Conservation (phyloP, 2,329 filamentous ascomycete genomes). For the Penicillium hordei region DNA sequence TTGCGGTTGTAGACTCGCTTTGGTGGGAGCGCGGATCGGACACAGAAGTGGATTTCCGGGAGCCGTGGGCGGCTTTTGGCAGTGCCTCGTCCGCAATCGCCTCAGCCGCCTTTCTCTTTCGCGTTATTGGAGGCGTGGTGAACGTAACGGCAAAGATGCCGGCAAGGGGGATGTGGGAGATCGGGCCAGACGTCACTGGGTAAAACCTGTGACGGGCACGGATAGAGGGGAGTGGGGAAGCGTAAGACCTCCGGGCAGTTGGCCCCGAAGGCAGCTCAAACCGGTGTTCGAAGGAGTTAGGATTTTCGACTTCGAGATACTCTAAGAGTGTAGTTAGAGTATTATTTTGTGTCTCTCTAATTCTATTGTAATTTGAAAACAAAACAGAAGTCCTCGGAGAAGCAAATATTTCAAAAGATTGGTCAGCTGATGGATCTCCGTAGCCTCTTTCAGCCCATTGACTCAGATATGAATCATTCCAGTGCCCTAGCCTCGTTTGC, state of each 20-base stretch:
- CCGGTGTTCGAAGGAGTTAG: not conserved
- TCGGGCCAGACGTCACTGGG: conserved; percentile 7
- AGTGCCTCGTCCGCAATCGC: conserved; percentile 32
- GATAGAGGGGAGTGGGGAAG: conserved; percentile 10
- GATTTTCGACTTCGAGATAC: not conserved
- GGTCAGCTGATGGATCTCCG: not conserved
- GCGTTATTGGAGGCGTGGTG: conserved; percentile 56
- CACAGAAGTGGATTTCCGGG: conserved; percentile 25
- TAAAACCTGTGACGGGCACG: conserved; percentile 9
- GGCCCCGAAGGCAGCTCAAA: not conserved
- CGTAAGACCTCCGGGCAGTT: not conserved
- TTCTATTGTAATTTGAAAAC: not conserved
- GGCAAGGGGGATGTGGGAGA: not conserved
- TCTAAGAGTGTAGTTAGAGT: no score
- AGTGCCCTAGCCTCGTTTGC: not conserved
- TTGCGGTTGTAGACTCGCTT: conserved; percentile 19
- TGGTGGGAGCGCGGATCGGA: conserved; percentile 30
- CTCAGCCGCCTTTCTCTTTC: conserved; percentile 56
- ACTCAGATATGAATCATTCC: not conserved
- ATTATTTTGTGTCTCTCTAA: not conserved
- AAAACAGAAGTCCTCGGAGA: no score
- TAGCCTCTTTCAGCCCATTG: not conserved
- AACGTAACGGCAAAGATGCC: conserved; percentile 27
- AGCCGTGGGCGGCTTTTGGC: conserved; percentile 29
- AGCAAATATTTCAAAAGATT: not conserved